phyloP scores from a whole-genome alignment of 306 rosid species.

The Castanea mollissima region DNA sequence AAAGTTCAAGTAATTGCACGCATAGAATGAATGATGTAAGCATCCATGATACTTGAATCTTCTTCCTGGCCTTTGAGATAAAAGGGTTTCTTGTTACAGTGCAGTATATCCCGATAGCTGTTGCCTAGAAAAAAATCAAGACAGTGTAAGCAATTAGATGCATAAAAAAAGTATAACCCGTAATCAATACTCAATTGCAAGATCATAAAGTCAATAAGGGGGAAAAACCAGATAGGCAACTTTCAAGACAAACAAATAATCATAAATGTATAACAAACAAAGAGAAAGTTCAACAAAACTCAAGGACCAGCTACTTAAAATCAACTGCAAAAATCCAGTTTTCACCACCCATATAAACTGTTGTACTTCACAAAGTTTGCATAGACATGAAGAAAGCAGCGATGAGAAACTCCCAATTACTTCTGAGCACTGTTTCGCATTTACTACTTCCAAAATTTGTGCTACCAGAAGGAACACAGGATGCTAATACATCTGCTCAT shows the following conservation, averaged over 20 bases:
- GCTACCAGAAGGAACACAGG: too few relatives aligned
- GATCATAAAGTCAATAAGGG: background rate
- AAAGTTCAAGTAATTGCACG: slow-evolving; percentile 15
- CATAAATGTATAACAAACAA: background rate
- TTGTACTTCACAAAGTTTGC: too few relatives aligned
- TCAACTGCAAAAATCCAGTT: background rate
- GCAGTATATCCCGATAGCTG: slow-evolving; percentile 72
- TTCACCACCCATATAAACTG: background rate
- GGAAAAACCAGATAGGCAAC: background rate
- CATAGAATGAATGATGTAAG: slow-evolving; percentile 82
- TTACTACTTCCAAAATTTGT: too few relatives aligned
- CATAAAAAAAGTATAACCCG: background rate
- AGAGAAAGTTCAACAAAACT: background rate
- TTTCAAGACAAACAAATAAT: background rate
- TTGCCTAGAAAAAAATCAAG: slow-evolving; percentile 49
- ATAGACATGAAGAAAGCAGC: too few relatives aligned
- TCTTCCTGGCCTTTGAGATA: slow-evolving; percentile 67
- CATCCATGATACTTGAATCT: slow-evolving; percentile 73
- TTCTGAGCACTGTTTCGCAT: too few relatives aligned
- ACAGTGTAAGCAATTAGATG: background rate
- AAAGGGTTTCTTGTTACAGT: slow-evolving; percentile 86
- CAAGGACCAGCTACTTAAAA: background rate
- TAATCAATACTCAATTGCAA: background rate
- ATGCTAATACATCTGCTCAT: too few relatives aligned
- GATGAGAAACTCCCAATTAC: too few relatives aligned